These are phyloP conservation scores for Psilocybe azurescens DNA, from an alignment of 768 basidiomycete genomes.

Conservation along the genomic window DNA sequence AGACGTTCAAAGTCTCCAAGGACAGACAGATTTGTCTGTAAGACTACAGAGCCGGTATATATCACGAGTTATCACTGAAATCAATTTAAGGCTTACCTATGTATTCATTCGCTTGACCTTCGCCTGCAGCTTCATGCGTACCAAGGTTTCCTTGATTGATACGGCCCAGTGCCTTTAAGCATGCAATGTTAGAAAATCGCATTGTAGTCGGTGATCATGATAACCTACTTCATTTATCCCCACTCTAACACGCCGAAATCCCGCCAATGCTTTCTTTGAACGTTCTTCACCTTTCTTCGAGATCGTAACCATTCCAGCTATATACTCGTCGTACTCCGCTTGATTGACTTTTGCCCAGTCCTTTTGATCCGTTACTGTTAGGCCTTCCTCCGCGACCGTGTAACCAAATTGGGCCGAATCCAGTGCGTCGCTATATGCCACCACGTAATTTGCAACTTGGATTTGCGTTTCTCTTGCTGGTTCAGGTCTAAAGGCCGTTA, in stretches of 20 bases:
- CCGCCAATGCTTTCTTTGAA: background rate
- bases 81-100: too few relatives aligned
- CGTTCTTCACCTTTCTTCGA: background rate
- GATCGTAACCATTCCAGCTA: background rate
- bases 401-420: background rate
- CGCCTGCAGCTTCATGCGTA: too few relatives aligned
- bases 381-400: background rate
- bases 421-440: background rate
- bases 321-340: background rate
- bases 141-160: background rate
- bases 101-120: too few relatives aligned
- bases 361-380: background rate
- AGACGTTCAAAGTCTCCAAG: background rate
- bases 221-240: background rate
- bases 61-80: too few relatives aligned
- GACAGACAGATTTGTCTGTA: background rate
- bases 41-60: background rate
- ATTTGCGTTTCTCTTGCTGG: too few relatives aligned
- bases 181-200: background rate
- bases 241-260: conserved; percentile 4
- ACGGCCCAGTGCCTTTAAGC: background rate
- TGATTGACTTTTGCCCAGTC: background rate
- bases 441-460: background rate
- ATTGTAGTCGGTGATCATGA: background rate
- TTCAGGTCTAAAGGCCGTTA: too few relatives aligned